Base-by-base conservation (phyloP, 139 green algal species). In the Trebouxia sp. region DNA sequence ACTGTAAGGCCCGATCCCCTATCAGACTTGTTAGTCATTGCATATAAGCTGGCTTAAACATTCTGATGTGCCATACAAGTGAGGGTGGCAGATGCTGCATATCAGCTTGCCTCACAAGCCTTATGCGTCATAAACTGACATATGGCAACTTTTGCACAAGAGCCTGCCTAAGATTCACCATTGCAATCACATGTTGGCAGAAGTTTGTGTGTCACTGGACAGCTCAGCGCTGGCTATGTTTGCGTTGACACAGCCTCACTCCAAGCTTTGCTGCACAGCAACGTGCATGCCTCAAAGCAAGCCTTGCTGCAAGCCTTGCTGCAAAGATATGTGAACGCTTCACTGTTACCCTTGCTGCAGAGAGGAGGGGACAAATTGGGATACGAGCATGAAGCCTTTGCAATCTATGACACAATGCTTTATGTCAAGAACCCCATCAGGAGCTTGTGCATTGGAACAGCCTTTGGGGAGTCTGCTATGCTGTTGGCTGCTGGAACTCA, bases 301-400 rank as follows among this genome's bases (percentile, higher is more conserved):
- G 5, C 30, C 35, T 38, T 42, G 28, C 24, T 43, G 45, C 12
- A 4, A 48, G 6, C 10, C 47, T 30, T 75, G 37, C 65, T 74
- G 70, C 90, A 96, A 92, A 97, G 96, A 90, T n/a, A n/a, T n/a
- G n/a, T n/a, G n/a, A n/a, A n/a, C n/a, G 5, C 30, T 69, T 38
- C 15, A 15, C 24, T 43, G 45, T 4, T 7, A 48, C 5, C 10
- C 47, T 30, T 75, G 37, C 65, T 74, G 70, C 90, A 96, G 93
- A 97, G 96, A 90, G 93, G 90, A 78, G 95, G 88, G 9, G 92
- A 93, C 79, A 98, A 97, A 91, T 92, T 97, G 28, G 97, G 96
- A 10, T 99, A 98, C 76, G 97, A 99, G 88, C 88, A 94, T 28
- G 96, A 99, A 81, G 96, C 96, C 0, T 97, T 99, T 85, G 95